Evolutionary conservation across 495 filamentous ascomycete genomes (phyloP).

Genomic region (Halenospora varia): DNA sequence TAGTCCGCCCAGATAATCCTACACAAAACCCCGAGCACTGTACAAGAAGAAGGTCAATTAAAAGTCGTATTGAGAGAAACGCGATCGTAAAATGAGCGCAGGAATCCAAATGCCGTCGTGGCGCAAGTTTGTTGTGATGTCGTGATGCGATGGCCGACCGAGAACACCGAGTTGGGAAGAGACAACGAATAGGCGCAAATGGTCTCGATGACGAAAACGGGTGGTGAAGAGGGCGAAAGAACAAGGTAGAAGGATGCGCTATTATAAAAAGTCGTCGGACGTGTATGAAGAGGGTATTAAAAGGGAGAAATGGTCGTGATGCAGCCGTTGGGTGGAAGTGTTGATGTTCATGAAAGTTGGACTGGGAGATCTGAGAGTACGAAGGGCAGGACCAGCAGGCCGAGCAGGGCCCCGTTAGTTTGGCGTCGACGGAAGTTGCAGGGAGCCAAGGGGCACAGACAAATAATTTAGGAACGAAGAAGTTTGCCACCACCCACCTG

Average conservation of each 20-base stretch:
- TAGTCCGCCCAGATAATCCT: slow-evolving; percentile 7
- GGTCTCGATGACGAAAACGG: slow-evolving; percentile 7
- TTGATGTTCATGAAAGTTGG: neutral
- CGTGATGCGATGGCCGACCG: neutral
- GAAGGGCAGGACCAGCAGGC: neutral
- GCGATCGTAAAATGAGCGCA: slow-evolving; percentile 23
- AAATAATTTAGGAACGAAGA: no score
- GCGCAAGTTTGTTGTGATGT: slow-evolving; percentile 9
- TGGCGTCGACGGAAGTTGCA: no score
- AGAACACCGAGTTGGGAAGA: neutral
- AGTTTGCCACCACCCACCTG: neutral
- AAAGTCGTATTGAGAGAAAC: slow-evolving; percentile 17
- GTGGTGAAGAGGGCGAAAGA: neutral
- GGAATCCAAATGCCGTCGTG: slow-evolving; percentile 26
- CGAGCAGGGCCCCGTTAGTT: neutral
- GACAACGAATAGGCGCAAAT: neutral
- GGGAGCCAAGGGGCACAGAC: no score
- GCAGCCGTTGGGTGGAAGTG: slow-evolving; percentile 3
- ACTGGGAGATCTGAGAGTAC: neutral
- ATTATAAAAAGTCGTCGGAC: neutral
- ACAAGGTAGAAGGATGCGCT: neutral
- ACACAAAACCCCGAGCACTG: slow-evolving; percentile 20
- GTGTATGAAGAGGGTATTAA: slow-evolving; percentile 6
- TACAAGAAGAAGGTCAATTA: slow-evolving; percentile 20
- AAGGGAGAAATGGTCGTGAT: slow-evolving; percentile 9